Evolutionary conservation across 345 rosid species (phyloP).

Genomic region (Aquilaria yunnanensis): DNA sequence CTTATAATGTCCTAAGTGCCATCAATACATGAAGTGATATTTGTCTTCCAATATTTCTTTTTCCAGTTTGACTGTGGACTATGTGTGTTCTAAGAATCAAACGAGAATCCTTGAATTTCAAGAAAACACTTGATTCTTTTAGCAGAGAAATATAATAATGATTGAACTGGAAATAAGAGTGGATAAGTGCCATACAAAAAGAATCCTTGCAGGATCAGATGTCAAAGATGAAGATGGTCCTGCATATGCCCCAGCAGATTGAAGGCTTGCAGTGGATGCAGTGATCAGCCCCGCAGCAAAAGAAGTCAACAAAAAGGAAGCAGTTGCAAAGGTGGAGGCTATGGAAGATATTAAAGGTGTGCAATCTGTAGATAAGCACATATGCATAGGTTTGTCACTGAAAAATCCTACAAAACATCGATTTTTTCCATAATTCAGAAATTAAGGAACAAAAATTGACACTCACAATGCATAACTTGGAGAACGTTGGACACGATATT

Average conservation of each 20-base stretch:
- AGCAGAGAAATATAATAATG: too few species aligned
- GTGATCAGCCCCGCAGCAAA: constrained; percentile 66
- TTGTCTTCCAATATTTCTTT: too few species aligned
- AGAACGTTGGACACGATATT: constrained; percentile 69
- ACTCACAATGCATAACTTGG: constrained; percentile 77
- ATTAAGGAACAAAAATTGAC: neutral
- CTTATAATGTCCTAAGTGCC: too few species aligned
- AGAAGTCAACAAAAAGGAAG: constrained; percentile 49
- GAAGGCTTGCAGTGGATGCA: constrained; percentile 77
- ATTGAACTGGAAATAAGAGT: neutral
- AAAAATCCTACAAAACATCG: neutral
- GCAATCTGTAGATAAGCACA: constrained; percentile 47
- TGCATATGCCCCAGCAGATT: constrained; percentile 58
- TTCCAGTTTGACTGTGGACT: too few species aligned
- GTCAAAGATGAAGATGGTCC: constrained; percentile 44
- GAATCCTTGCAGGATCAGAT: constrained; percentile 68
- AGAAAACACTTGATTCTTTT: too few species aligned
- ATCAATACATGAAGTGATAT: too few species aligned
- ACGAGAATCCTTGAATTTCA: too few species aligned
- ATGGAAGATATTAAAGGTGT: constrained; percentile 50
- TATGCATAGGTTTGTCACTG: constrained; percentile 7
- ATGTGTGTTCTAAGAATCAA: too few species aligned
- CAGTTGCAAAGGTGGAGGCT: constrained; percentile 41
- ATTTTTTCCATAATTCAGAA: neutral
- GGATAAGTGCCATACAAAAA: constrained; percentile 53